Percentiles rank a stretch among this genome's conserved stretches.
Evolutionary conservation across 495 filamentous ascomycete genomes (phyloP).

Genomic region (Alectoria sarmentosa): DNA sequence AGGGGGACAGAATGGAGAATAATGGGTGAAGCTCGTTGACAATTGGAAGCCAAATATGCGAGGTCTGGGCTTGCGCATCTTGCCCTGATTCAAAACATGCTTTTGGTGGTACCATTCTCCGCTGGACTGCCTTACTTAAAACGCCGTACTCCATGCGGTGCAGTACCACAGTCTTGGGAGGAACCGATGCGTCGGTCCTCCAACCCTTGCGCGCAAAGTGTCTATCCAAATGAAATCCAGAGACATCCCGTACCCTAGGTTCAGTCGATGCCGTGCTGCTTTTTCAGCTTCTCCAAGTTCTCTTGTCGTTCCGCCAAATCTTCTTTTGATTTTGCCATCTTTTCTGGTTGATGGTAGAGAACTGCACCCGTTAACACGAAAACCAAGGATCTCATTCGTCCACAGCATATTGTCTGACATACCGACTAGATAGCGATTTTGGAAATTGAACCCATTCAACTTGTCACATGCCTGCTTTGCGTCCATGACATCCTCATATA

Average conservation of each 20-base stretch:
- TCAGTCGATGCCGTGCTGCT: constrained; percentile 98
- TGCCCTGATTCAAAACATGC: too few species aligned
- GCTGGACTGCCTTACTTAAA: not conserved
- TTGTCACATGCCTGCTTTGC: constrained; percentile 98
- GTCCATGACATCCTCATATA: constrained; percentile 99
- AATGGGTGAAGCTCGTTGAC: not conserved
- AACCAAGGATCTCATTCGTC: not conserved
- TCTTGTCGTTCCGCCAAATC: constrained; percentile 91
- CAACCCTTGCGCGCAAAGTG: not conserved
- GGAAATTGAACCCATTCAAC: constrained; percentile 99
- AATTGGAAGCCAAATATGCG: not conserved
- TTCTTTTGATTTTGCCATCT: constrained; percentile 89
- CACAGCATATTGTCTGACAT: constrained; percentile 35
- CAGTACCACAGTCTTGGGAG: not conserved
- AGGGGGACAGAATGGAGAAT: not conserved
- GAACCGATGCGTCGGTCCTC: not conserved
- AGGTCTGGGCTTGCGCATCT: not conserved
- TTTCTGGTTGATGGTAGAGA: constrained; percentile 97
- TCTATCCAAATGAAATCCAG: not conserved
- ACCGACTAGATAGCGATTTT: constrained; percentile 99
- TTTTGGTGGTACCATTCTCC: not conserved
- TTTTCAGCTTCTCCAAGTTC: constrained; percentile 95
- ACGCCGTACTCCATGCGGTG: not conserved
- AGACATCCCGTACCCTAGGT: not conserved
- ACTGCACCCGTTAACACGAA: constrained; percentile 47